phyloP scores from a whole-genome alignment of 768 basidiomycete genomes.

The Russula ochroleuca region DNA sequence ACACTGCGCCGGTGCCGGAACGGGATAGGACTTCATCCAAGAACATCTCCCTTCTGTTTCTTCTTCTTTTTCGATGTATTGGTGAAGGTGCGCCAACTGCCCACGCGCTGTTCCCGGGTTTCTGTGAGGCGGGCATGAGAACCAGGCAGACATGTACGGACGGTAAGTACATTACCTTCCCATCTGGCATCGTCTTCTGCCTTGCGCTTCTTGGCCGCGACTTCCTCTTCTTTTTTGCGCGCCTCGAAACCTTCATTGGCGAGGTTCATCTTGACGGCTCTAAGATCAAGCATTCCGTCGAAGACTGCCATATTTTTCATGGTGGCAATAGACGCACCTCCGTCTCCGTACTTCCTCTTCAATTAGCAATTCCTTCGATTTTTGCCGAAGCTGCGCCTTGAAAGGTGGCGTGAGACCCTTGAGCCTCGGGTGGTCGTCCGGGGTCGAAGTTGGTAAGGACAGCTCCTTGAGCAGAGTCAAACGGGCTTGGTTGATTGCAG shows the following conservation, averaged over 20 bases:
- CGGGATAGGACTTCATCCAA: conserved; percentile 43
- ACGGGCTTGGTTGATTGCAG: conserved; percentile 72
- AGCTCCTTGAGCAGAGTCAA: conserved; percentile 58
- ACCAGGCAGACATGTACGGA: neutral
- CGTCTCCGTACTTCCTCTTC: conserved; percentile 84
- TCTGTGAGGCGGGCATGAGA: conserved; percentile 40
- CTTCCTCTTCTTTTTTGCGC: conserved; percentile 87
- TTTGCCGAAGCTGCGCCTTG: conserved; percentile 59
- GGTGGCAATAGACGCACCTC: conserved; percentile 50
- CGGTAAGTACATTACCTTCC: conserved; percentile 59
- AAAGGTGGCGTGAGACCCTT: conserved; percentile 55
- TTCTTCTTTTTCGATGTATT: conserved; percentile 77
- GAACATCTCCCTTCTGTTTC: conserved; percentile 61
- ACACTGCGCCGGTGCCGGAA: neutral
- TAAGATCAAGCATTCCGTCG: conserved; percentile 33
- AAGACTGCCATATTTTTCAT: neutral
- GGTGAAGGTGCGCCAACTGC: conserved; percentile 75
- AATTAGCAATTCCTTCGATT: conserved; percentile 80
- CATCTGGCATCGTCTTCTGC: conserved; percentile 82
- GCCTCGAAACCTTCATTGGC: conserved; percentile 92
- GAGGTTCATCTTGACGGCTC: conserved; percentile 84
- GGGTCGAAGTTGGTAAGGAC: conserved; percentile 54
- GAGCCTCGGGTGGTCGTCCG: conserved; percentile 56
- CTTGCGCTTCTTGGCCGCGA: conserved; percentile 72
- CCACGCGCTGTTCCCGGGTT: conserved; percentile 75